Base-by-base conservation (phyloP, 106 monocot genomes). In the Cymbidium sinense region DNA sequence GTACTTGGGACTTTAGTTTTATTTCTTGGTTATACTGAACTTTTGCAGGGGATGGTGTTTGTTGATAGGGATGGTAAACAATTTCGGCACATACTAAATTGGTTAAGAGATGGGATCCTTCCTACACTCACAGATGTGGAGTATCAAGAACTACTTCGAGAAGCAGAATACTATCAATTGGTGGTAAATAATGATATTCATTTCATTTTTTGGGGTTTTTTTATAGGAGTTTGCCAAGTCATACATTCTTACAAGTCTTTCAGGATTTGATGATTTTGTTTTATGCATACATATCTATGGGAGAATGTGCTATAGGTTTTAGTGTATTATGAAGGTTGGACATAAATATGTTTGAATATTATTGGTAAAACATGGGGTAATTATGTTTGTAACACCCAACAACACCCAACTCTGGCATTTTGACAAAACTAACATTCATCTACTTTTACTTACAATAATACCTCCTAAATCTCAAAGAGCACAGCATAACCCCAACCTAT, bases 141-240 rank as follows among this genome's bases (percentile, higher is more conserved):
- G 54, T 92, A 92, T 76, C 83, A 94, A 75, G 92, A 90, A 62
- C 67, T 98, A 35, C 78, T 94, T 76, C 82, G 85, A 72, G 98
- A 98, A 83, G 98, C 94, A 50, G 94, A 98, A 90, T 98, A 92
- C 78, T 98, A 92, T 85, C 92, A 98, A 41, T 65, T 94, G 81
- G 75, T 88, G 77, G 94, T 98, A 94, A 86, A 76, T 79, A 18
- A 64, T 69, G 28, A 30, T 65, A 64, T 50, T 25, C 12, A 33
- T 39, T 80, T 62, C 17, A 1, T 31, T 15, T 8, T 43, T 74
- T 21, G 43, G 43, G 41, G 25, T 44, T 23, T 19, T 27, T 15
- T 74, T 5, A 72, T 72, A 1, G 21, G 20, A 72, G 21, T 72
- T 7, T n/a, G 20, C 39, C 35, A 39, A 21, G 13, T 72, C 8